Percentiles rank a stretch among this genome's conserved stretches.
These are phyloP conservation scores for Globisporangium spiculum DNA, from an alignment of 352 stramenopile genomes.

Conservation along the genomic window DNA sequence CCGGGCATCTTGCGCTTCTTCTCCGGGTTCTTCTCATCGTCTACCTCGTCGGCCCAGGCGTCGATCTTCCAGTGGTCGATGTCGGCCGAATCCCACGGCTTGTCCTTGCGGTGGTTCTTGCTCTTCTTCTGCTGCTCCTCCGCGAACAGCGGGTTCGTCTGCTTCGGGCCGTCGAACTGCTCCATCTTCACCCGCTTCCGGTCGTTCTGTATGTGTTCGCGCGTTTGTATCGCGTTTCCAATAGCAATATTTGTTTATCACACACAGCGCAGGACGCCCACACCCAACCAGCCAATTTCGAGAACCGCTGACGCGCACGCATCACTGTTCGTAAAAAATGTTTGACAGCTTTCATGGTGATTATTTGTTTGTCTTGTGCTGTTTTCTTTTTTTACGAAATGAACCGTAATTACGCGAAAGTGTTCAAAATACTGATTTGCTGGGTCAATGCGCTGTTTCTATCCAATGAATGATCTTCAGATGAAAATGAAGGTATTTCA, in stretches of 20 bases:
- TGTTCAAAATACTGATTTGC: background rate
- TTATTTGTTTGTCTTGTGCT: background rate
- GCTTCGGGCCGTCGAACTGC: conserved; percentile 59
- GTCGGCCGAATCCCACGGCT: conserved; percentile 97
- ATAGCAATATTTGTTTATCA: background rate
- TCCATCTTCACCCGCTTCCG: conserved; percentile 36
- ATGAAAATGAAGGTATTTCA: background rate
- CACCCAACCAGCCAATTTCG: conserved; percentile 3
- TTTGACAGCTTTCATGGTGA: background rate
- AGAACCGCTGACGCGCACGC: conserved; percentile 1
- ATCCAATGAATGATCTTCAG: background rate
- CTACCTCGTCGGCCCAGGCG: conserved; percentile 66
- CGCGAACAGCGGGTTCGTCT: conserved; percentile 43
- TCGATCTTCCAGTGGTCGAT: conserved; percentile 99
- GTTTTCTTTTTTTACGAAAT: background rate
- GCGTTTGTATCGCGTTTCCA: background rate
- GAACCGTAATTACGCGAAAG: background rate
- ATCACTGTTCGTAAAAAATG: background rate
- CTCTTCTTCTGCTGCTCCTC: conserved; percentile 35
- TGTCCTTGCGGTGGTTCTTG: conserved; percentile 98
- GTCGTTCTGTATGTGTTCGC: background rate
- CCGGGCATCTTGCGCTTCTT: conserved; percentile 66
- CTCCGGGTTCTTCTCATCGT: conserved; percentile 81
- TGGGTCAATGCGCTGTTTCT: background rate
- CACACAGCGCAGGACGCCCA: background rate